Evolutionary conservation across 352 stramenopile genomes (phyloP), one percentile per base, ranked within the genome.

Genomic region (Phytophthora sojae): DNA sequence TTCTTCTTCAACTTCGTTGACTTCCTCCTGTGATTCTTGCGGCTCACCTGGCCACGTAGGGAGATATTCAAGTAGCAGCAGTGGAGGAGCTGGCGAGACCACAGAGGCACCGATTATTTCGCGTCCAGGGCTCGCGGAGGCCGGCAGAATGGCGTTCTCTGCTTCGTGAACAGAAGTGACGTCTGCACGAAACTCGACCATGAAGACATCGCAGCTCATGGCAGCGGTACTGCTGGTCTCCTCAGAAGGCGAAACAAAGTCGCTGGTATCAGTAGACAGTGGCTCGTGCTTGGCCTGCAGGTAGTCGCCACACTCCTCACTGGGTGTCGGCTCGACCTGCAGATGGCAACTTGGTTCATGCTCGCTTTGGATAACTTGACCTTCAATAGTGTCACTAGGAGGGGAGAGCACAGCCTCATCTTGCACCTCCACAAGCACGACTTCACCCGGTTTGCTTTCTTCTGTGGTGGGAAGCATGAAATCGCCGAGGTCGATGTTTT

Each of bases 51-150:
- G 25, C 60, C 66, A 69, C 9, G 59, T 51, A 3, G 52, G 35
- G 0, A 23, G 30, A 17, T 69, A 73, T 30, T 62, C 64, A n/a
- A 73, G 66, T n/a, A 69, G 45, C 12, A 69, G 60, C 21, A 69
- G 60, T 19, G 60, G 52, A 17, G 65, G 12, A 2, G 49, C 25
- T 15, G 47, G 19, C 6, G 32, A 9, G 7, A 42, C 6, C 29
- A 8, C 45, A 29, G 2, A 26, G 0, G 29, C 6, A 7, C 29
- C 9, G 45, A 26, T 5, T 2, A 21, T 8, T 2, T 21, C 45
- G 8, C 2, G 45, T 29, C 29, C n/a, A 26, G 19, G 42, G 11
- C 4, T 25, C 19, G 19, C 7, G 8, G 15, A 7, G 39, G 7
- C 39, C 12, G 14, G 39, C 7, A 14, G 9, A 2, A n/a, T 44